Percentiles rank a stretch among this genome's conserved stretches.
These are phyloP conservation scores for Curvularia verruculosa DNA, from an alignment of 2,329 filamentous ascomycete species.

Conservation along the genomic window DNA sequence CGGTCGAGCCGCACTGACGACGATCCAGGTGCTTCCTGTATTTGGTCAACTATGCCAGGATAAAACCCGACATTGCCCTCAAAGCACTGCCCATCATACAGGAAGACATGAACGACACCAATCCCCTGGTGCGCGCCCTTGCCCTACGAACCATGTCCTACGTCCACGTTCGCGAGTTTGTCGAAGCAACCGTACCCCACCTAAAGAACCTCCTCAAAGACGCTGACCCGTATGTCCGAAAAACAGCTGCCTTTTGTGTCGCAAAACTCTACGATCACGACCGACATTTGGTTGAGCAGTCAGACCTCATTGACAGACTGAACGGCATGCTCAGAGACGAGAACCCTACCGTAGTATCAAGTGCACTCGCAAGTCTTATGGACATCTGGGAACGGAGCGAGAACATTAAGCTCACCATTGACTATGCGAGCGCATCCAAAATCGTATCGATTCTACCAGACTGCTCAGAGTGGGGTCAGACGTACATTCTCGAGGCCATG, in stretches of 20 bases:
- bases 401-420: conserved; percentile 96
- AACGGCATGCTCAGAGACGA: conserved; percentile 92
- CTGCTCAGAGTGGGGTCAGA: conserved; percentile 99
- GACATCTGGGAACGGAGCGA: conserved; percentile 99
- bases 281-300: conserved; percentile 83
- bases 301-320: conserved; percentile 88
- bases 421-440: conserved; percentile 96
- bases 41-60: conserved; percentile 93
- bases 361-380: conserved; percentile 86
- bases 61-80: conserved; percentile 91
- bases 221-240: conserved; percentile 92
- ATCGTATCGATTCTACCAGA: conserved; percentile 96
- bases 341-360: conserved; percentile 96
- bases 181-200: conserved; percentile 84
- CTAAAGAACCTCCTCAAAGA: conserved; percentile 85
- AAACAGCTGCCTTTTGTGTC: conserved; percentile 94
- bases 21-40: conserved; percentile 88
- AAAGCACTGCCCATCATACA: conserved; percentile 90
- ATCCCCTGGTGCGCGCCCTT: conserved; percentile 89
- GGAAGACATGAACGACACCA: conserved; percentile 91
- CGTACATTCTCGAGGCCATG: conserved; percentile 94
- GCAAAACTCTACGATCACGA: conserved; percentile 99
- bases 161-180: conserved; percentile 93
- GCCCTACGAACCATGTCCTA: conserved; percentile 96
- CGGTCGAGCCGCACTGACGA: conserved; percentile 36